Evolutionary conservation across 306 rosid species (phyloP), one percentile per base, ranked within the genome.

Genomic region (Betula pendula): DNA sequence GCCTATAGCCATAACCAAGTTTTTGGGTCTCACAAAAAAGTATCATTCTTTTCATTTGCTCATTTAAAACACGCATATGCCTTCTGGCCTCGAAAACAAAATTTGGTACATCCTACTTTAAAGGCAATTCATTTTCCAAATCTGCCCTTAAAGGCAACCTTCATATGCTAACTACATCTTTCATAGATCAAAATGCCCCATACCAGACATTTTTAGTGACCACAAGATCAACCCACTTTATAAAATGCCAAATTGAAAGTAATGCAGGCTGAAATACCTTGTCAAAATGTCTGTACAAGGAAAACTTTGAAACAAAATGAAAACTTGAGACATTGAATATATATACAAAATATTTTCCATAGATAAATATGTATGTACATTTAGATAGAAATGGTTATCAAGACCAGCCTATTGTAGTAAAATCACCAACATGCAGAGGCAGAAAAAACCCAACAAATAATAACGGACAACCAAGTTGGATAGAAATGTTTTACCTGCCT

Each of bases 401-500:
- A 24, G 31, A 24, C 33, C 63, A 56, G 59, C 33, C 63, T 24
- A n/a, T 24, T 22, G 35, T 22, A 56, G 24, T 4, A 56, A 56
- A 11, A 56, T 56, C 33, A 56, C 63, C 33, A 52, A 12, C 29
- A 20, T 56, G 63, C 63, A 10, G 5, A 56, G 29, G 24, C 2
- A 24, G 31, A 24, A 68, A 4, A 38, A 19, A 11, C 43, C 25
- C 35, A 68, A 19, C 53, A 24, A 16, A 33, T 15, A 65, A 35
- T 35, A 65, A 47, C 22, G 47, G 38, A 44, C 40, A 45, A 24
- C 14, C 22, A 70, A 70, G 22, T 48, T 22, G 35, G 40, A 33
- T 6, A 19, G 11, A 45, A 22, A 63, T 19, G 65, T 72, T 74
- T 90, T 90, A 95, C 99, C 97, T 95, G 99, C 79, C 99, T 88